Evolutionary conservation across 2,329 filamentous ascomycete genomes (phyloP), one percentile per base, ranked within the genome.

Genomic region (Fusarium pseudocircinatum): DNA sequence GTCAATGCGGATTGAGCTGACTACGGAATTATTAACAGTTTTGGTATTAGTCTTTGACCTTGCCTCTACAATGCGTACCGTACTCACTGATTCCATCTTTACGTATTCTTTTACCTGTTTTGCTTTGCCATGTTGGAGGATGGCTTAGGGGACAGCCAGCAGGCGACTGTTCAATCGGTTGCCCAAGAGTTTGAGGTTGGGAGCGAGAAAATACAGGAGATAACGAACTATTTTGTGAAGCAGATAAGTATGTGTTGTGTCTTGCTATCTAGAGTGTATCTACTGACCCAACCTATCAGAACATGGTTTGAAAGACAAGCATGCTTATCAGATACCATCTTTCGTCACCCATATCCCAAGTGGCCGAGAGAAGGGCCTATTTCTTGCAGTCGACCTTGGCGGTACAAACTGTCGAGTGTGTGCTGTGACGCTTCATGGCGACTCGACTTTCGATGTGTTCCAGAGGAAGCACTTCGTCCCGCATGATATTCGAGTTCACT

Each of bases 301-400:
- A n/a, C 30, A 52, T 67, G 65, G 65, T 7, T 34, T 67, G 8
- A 52, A 53, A 47, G 46, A 26, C 63, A 67, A 67, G 53, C 46
- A 61, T 53, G 50, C 65, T 67, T 67, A 67, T 67, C 53, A 67
- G 63, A 67, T 67, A 67, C 65, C 65, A 5, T 67, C 63, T 2
- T 67, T 67, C 13, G 63, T 67, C 40, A 67, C 63, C 0, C 40
- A 67, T 20, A 67, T 67, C 37, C 65, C 65, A 14, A 67, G 18
- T 14, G 65, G 65, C 13, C 30, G 40, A 14, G 63, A 67, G 22
- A 67, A 67, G 22, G 65, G 65, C 10, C 30, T 67, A 8, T 37
- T 67, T 4, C 46, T 67, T 12, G 63, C 65, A 10, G 54, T 67
- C 2, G 54, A 67, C 4, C 7, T 67, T 3, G 64, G 64, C 7